Evolutionary conservation across 306 rosid species (phyloP).

Genomic region (Alnus glutinosa): DNA sequence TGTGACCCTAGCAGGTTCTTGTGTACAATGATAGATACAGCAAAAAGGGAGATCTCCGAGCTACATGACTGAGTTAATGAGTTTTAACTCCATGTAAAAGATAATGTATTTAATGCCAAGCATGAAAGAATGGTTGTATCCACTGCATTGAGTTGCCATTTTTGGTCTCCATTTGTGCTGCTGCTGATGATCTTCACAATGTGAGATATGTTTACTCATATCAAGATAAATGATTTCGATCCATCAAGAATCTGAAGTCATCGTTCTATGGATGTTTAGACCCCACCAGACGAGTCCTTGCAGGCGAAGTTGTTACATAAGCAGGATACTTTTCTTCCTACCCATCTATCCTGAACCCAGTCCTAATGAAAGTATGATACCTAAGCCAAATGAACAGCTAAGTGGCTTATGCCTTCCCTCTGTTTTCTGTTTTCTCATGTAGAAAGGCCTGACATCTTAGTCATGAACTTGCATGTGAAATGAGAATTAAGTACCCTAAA

Average conservation of each 20-base stretch:
- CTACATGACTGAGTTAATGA: slow-evolving; percentile 64
- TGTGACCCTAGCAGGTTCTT: slow-evolving; percentile 73
- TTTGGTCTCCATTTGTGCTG: neutral
- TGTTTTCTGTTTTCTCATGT: no score
- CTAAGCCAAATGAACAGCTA: no score
- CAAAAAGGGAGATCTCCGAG: slow-evolving; percentile 78
- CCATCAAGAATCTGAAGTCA: neutral
- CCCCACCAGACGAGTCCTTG: neutral
- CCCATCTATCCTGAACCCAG: neutral
- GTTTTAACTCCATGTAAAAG: neutral
- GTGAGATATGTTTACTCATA: neutral
- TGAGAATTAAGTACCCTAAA: no score
- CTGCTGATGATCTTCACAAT: neutral
- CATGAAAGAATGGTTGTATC: neutral
- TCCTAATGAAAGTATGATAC: neutral
- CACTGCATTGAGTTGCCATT: neutral
- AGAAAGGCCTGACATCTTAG: no score
- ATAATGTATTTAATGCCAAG: neutral
- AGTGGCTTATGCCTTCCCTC: no score
- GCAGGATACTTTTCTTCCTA: neutral
- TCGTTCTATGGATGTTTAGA: neutral
- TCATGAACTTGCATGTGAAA: no score
- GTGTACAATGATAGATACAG: slow-evolving; percentile 73
- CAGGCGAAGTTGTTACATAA: neutral
- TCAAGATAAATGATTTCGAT: neutral